Conservation (phyloP, 202 grass and related monocot species). For the Panicum hallii region DNA sequence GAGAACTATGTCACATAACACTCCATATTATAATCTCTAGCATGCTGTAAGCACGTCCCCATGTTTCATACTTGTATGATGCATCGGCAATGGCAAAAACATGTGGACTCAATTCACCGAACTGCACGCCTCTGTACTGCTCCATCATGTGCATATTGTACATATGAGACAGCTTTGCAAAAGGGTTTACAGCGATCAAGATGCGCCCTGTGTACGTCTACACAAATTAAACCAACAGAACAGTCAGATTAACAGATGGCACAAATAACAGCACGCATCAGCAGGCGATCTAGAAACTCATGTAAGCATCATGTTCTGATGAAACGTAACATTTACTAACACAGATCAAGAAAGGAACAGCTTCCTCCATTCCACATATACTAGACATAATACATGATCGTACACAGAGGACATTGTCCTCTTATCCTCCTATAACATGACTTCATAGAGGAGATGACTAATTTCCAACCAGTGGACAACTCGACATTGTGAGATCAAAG, state of each 20-base stretch:
- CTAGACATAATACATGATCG: background rate
- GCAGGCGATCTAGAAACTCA: background rate
- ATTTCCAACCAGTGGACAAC: background rate
- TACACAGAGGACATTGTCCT: background rate
- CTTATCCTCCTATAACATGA: background rate
- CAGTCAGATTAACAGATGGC: background rate
- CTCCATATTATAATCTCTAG: slow-evolving; percentile 4
- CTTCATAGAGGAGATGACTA: background rate
- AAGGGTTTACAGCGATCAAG: slow-evolving; percentile 83
- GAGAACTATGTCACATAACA: slow-evolving; percentile 11
- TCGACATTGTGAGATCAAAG: background rate
- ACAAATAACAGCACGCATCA: slow-evolving; percentile 5
- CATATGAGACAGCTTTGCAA: slow-evolving; percentile 70
- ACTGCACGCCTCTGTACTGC: slow-evolving; percentile 80
- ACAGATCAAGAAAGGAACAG: background rate
- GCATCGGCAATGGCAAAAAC: slow-evolving; percentile 79
- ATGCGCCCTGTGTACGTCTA: slow-evolving; percentile 92
- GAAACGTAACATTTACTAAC: background rate
- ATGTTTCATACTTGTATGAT: slow-evolving; percentile 59
- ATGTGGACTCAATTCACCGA: slow-evolving; percentile 86
- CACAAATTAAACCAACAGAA: background rate
- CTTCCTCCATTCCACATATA: background rate
- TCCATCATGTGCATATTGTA: slow-evolving; percentile 90
- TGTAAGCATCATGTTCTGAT: background rate
- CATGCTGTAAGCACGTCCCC: slow-evolving; percentile 14